phyloP scores from a whole-genome alignment of 2,329 filamentous ascomycete genomes.

The Seiridium unicorne region DNA sequence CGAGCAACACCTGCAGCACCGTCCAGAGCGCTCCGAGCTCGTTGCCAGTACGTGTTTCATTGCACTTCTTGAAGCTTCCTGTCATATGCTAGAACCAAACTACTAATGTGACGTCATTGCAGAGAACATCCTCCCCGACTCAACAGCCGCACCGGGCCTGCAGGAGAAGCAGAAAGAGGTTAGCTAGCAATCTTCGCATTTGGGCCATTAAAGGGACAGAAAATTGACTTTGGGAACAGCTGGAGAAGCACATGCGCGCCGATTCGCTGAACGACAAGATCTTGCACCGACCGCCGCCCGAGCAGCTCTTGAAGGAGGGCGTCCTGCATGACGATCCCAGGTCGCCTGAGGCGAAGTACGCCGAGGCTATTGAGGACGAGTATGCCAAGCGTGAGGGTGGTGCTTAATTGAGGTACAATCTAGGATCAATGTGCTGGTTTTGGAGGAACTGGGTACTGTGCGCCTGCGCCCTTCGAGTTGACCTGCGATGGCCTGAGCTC shows the following conservation, averaged over 20 bases:
- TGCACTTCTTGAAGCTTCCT: neutral
- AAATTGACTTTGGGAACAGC: conserved; percentile 31
- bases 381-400: conserved; percentile 63
- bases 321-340: conserved; percentile 71
- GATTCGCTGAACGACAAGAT: conserved; percentile 88
- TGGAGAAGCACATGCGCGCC: conserved; percentile 84
- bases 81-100: neutral
- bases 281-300: conserved; percentile 71
- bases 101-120: conserved; percentile 21
- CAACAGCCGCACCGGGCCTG: conserved; percentile 74
- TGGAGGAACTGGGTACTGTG: no score
- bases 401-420: conserved; percentile 37
- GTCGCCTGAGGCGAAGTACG: conserved; percentile 54
- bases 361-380: conserved; percentile 62
- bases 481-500: no score
- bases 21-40: conserved; percentile 73
- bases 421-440: no score
- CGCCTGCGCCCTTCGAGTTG: no score
- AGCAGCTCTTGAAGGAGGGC: conserved; percentile 74
- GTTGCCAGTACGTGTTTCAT: conserved; percentile 64
- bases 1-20: conserved; percentile 69
- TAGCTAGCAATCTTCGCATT: conserved; percentile 15
- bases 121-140: conserved; percentile 86
- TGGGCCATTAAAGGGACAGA: neutral
- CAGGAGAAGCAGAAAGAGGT: conserved; percentile 77